Evolutionary conservation across 1,284 basidiomycete species (phyloP), one percentile per base, ranked within the genome.

Genomic region (Crucibulum parvulum): DNA sequence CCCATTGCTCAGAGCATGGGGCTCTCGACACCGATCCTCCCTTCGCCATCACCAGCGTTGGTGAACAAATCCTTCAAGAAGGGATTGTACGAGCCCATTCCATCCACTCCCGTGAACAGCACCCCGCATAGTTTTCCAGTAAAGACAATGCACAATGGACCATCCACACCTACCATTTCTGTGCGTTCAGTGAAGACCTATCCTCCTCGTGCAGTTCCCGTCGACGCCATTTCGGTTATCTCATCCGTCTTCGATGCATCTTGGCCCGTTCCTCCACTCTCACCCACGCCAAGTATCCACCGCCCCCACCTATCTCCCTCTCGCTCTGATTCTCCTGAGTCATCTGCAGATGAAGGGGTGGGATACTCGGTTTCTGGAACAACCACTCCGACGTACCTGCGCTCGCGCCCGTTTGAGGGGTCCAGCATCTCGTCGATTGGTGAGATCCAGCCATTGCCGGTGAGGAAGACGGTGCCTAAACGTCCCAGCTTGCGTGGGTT

Each of bases 1-100:
- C 77, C 79, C 3, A 69, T 75, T 0, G 78, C 79, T 8, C 74
- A 74, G 55, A 64, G 74, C 0, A 70, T 81, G 2, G 80, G 79
- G 15, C 68, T 78, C 18, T 56, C 64, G 1, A 54, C 70, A 11
- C 59, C 68, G 6, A 60, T 74, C 6, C 24, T 70, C 4, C 43
- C 53, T 37, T 24, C 53, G 11, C 53, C 24, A 24, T 24, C 24
- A 24, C 24, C 24, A 24, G 24, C 24, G 24, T 24, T 24, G 24
- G 24, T 24, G 24, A 24, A 24, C 4, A 24, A 24, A 24, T 24
- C 24, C 24, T 24, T 24, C 24, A 24, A 24, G 24, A 24, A 24
- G 24, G 24, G 24, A 24, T 24, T 24, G 24, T 24, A 24, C 4
- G 24, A 24, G 24, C 24, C 47, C 31, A 50, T n/a, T 50, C 11